Evolutionary conservation across 371 early-diverging fungal species (phyloP), one percentile per base, ranked within the genome.

Genomic region (Rhizopus sp.): DNA sequence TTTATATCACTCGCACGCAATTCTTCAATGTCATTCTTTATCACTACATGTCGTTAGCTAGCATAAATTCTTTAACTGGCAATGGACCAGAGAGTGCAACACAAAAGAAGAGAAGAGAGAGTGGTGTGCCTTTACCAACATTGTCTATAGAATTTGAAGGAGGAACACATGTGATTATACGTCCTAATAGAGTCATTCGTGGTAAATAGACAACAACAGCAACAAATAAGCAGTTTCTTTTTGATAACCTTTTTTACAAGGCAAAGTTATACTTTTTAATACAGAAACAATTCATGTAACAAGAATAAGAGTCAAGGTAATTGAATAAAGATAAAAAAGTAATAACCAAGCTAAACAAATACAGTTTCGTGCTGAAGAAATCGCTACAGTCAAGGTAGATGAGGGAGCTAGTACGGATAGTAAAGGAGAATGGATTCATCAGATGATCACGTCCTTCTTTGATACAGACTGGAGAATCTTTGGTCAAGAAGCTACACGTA

Each of bases 341-440:
- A 6, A 16, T 53, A 5, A 16, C n/a, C n/a, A 6, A 39, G 16
- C 31, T 31, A 1, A 15, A 9, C 37, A 7, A 34, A 31, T 33
- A 9, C 34, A 80, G 80, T 80, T 80, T 59, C 71, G 77, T 7
- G 80, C 70, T n/a, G 80, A 77, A 48, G 80, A 80, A 56, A 57
- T 62, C 6, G 80, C 77, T 10, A 75, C 64, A 54, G 80, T 80
- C 2, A 72, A 72, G 41, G 61, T 73, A 37, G 75, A 77, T 47
- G 80, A 80, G 60, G 68, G 67, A 5, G 55, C 57, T 8, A 56
- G 60, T 0, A 74, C 75, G 60, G 63, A 53, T 10, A 57, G 59
- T 12, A 60, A 64, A 48, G 73, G 70, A 7, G 77, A 75, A 30
- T 69, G 77, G 69, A 50, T 80, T 5, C 75, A 80, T 56, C 69